phyloP scores from a whole-genome alignment of 441 rosid species.

The Dalechampia spathulata region DNA sequence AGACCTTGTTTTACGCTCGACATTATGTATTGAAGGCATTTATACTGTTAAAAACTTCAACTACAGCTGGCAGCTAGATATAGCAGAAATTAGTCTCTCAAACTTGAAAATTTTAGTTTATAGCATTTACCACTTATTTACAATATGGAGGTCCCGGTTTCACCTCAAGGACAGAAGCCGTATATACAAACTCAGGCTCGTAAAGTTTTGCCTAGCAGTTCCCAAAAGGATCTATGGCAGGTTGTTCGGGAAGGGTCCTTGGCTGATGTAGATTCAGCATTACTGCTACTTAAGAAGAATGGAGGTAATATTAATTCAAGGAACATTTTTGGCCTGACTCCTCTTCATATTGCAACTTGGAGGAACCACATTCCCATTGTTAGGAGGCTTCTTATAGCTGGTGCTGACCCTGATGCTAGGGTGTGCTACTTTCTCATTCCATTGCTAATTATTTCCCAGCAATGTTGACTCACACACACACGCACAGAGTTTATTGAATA shows the following conservation, averaged over 20 bases:
- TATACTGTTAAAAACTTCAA: constrained; percentile 5
- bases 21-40: constrained; percentile 3
- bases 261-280: constrained; percentile 73
- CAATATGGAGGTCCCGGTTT: constrained; percentile 47
- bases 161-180: constrained; percentile 64
- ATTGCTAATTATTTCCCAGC: background rate
- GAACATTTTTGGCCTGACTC: constrained; percentile 75
- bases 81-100: constrained; percentile 9
- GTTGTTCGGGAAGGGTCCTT: constrained; percentile 75
- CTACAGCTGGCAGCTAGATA: constrained; percentile 3
- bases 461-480: background rate
- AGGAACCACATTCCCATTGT: constrained; percentile 92
- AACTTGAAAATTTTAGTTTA: constrained; percentile 15
- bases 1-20: constrained; percentile 3
- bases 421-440: constrained; percentile 37
- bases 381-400: constrained; percentile 83
- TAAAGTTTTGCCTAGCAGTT: constrained; percentile 33
- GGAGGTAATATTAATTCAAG: constrained; percentile 77
- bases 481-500: background rate
- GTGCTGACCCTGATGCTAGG: constrained; percentile 99
- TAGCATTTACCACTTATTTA: constrained; percentile 4
- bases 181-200: constrained; percentile 40
- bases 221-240: constrained; percentile 72
- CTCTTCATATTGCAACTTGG: constrained; percentile 92
- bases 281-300: constrained; percentile 63